Percentiles rank a stretch among this genome's conserved stretches.
These are phyloP conservation scores for Debaryomyces castellii DNA, from an alignment of 805 yeast genomes.

Conservation along the genomic window DNA sequence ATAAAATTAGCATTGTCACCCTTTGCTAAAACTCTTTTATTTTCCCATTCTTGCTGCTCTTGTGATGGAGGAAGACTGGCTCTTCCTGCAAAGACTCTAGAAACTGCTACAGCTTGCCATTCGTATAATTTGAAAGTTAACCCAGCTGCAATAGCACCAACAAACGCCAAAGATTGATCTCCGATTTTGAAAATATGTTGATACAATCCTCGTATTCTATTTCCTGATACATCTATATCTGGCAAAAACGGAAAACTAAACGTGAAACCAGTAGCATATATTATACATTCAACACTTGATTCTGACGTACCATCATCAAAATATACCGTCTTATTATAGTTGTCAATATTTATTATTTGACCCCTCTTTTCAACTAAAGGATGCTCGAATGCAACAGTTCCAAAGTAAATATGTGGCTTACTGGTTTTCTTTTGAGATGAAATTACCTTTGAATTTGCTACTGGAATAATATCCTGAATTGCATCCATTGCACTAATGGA, in stretches of 20 bases:
- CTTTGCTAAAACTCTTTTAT: conserved; percentile 19
- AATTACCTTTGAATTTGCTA: conserved; percentile 13
- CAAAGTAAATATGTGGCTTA: conserved; percentile 8
- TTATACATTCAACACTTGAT: conserved; percentile 15
- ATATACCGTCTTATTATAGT: conserved; percentile 11
- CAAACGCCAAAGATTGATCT: conserved; percentile 32
- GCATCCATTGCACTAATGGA: conserved; percentile 73
- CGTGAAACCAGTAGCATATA: conserved; percentile 26
- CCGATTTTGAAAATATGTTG: conserved; percentile 31
- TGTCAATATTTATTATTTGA: conserved; percentile 8
- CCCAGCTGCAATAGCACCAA: conserved; percentile 39
- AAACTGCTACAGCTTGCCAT: conserved; percentile 37
- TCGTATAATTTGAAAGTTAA: conserved; percentile 41
- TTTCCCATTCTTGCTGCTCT: conserved; percentile 30
- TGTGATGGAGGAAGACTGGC: conserved; percentile 24
- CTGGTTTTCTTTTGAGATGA: conserved; percentile 7
- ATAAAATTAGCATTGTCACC: conserved; percentile 22
- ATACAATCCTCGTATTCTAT: conserved; percentile 26
- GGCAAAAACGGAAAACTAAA: conserved; percentile 21
- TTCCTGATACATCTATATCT: conserved; percentile 19
- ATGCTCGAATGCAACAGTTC: conserved; percentile 10
- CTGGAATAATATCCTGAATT: conserved; percentile 18
- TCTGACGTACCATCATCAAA: conserved; percentile 18
- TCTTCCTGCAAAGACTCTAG: conserved; percentile 31
- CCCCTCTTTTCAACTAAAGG: conserved; percentile 3